phyloP scores from a whole-genome alignment of 495 filamentous ascomycete genomes.

The Penicillium arizonense region DNA sequence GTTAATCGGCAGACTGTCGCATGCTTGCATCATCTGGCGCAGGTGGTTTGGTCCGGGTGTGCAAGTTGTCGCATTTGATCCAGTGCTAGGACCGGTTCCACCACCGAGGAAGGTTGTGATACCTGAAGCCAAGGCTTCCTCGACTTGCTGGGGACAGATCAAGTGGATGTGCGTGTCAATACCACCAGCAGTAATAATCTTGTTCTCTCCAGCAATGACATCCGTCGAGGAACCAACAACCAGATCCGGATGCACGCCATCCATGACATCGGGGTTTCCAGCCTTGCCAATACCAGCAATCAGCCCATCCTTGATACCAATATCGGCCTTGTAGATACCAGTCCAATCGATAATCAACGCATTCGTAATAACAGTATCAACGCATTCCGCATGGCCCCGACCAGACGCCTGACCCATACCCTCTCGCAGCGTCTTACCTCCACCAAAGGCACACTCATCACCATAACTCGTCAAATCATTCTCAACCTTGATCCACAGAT shows the following conservation, averaged over 20 bases:
- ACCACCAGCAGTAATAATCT: slow-evolving; percentile 90
- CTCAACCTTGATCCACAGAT: slow-evolving; percentile 92
- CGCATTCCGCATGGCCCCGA: slow-evolving; percentile 61
- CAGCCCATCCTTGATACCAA: slow-evolving; percentile 85
- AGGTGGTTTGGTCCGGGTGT: slow-evolving; percentile 84
- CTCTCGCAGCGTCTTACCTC: slow-evolving; percentile 90
- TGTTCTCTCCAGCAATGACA: slow-evolving; percentile 91
- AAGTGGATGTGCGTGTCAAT: slow-evolving; percentile 95
- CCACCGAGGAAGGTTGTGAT: slow-evolving; percentile 92
- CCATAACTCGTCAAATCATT: slow-evolving; percentile 82
- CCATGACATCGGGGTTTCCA: slow-evolving; percentile 96
- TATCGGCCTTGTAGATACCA: slow-evolving; percentile 96
- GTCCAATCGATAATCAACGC: slow-evolving; percentile 89
- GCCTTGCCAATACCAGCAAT: slow-evolving; percentile 95
- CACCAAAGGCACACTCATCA: slow-evolving; percentile 94
- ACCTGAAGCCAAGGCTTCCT: slow-evolving; percentile 83
- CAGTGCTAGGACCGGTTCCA: slow-evolving; percentile 93
- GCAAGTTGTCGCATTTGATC: slow-evolving; percentile 92
- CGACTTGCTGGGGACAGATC: slow-evolving; percentile 92
- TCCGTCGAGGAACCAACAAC: slow-evolving; percentile 89
- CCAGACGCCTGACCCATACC: slow-evolving; percentile 95
- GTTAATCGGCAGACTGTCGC: slow-evolving; percentile 85
- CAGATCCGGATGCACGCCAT: slow-evolving; percentile 75
- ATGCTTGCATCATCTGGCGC: slow-evolving; percentile 90
- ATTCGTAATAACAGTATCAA: slow-evolving; percentile 91